Evolutionary conservation across 2,329 filamentous ascomycete species (phyloP), one percentile per base, ranked within the genome.

Genomic region (Hypoxylon sp.): DNA sequence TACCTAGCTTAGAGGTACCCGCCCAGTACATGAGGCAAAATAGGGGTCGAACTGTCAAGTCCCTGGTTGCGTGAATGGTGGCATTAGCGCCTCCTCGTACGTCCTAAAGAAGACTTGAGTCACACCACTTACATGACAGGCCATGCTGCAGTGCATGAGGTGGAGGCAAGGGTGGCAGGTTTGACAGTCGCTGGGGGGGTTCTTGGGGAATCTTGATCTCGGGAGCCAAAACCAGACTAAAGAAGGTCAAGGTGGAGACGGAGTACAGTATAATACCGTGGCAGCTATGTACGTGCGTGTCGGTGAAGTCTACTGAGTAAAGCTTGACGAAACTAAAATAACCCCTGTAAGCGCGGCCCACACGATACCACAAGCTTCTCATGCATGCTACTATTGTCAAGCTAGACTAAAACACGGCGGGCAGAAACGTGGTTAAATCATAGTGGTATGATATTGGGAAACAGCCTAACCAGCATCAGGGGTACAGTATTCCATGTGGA

Each of bases 181-280:
- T 23, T 23, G 45, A 30, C 9, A 9, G 17, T n/a, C 30, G 55
- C 17, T 21, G 11, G n/a, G 32, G n/a, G 25, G 34, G 9, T 1
- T 14, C 14, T 36, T 30, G 38, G 25, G 14, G 14, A 59, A 65
- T 60, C 66, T 68, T 23, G 62, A 63, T 67, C 51, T n/a, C 46
- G 46, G 53, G 52, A 45, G 36, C 55, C 28, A 48, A 21, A 50
- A 46, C 43, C 59, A 52, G 36, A 60, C 66, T 32, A 60, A 65
- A 55, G 25, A 52, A n/a, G 46, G 23, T 32, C 30, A 45, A 63
- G 50, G 58, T 45, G 50, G 61, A 48, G 52, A 13, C 9, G 14
- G 6, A 30, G 25, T 30, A 30, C 51, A 36, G 21, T 55, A 34
- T 36, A 21, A 21, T 43, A 34, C 13, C 46, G 48, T 23, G 17